Evolutionary conservation across 345 rosid species (phyloP).

Genomic region (Ceriops decandra): DNA sequence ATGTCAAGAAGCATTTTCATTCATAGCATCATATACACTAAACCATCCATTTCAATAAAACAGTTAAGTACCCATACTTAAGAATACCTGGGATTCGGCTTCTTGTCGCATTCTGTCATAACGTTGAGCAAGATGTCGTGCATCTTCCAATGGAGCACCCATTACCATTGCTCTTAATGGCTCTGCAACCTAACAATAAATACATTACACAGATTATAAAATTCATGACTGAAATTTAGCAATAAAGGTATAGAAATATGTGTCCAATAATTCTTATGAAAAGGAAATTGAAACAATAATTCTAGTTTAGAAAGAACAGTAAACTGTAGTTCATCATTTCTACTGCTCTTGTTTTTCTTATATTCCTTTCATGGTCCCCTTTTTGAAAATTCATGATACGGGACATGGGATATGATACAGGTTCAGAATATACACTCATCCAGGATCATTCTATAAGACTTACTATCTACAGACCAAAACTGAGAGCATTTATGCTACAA

Average conservation of each 20-base stretch:
- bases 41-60: conserved; percentile 2
- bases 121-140: conserved; percentile 95
- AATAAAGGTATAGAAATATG: neutral
- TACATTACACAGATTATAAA: conserved; percentile 18
- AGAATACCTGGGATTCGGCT: conserved; percentile 83
- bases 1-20: neutral
- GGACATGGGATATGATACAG: neutral
- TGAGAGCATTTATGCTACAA: neutral
- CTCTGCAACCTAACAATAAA: conserved; percentile 71
- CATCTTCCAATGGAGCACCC: conserved; percentile 95
- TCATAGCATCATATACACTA: neutral
- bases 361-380: too few relatives aligned
- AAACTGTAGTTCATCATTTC: too few relatives aligned
- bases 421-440: neutral
- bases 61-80: conserved; percentile 4
- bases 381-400: neutral
- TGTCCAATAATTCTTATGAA: neutral
- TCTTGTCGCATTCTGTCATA: conserved; percentile 92
- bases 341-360: too few relatives aligned
- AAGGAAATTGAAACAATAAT: neutral
- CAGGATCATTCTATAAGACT: neutral
- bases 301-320: too few relatives aligned
- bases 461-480: neutral
- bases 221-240: neutral
- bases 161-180: conserved; percentile 90